Base-by-base conservation (phyloP, 306 rosid species). In the Begonia fuchsioides region DNA sequence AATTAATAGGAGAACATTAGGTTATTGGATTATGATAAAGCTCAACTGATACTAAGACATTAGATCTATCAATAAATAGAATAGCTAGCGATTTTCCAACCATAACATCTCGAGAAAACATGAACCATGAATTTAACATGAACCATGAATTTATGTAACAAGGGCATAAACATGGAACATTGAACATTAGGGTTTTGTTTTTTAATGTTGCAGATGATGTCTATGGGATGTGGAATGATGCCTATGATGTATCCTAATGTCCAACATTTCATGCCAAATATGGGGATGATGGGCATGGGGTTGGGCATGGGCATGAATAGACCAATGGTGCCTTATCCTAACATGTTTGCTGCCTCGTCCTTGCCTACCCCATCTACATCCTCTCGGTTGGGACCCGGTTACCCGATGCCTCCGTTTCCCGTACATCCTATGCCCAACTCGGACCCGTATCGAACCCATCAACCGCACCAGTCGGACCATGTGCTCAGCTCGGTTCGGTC, bases 241-340 rank as follows among this genome's bases (percentile, higher is more conserved):
- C 96, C 96, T 39, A 80, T 83, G 93, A 80, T 78, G 86, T 76
- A 57, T 61, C 81, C 94, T 10, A 79, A 87, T 19, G 67, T 78
- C 13, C 93, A 77, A 55, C 93, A 69, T 54, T 77, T 59, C 49
- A 75, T 87, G 79, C 76, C 88, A 11, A 47, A 76, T 8, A 72
- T 88, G 71, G 76, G 78, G 17, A 86, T n/a, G n/a, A n/a, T 85
- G 82, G 79, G 78, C 9, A 45, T 71, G 13, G 84, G 82, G 5
- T 58, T 81, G 64, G 84, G 93, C 5, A 72, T 80, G 83, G 81
- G 93, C 3, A 26, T 26, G 78, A 80, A 60, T 64, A 69, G 76
- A 54, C 79, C 94, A 3, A 58, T 80, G 65, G 71, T 83, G 76
- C 69, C 85, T 44, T 80, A 66, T 78, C 68, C 79, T 8, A 83